Conservation (phyloP, 164 flowering plant genomes). For the Stephania japonica region DNA sequence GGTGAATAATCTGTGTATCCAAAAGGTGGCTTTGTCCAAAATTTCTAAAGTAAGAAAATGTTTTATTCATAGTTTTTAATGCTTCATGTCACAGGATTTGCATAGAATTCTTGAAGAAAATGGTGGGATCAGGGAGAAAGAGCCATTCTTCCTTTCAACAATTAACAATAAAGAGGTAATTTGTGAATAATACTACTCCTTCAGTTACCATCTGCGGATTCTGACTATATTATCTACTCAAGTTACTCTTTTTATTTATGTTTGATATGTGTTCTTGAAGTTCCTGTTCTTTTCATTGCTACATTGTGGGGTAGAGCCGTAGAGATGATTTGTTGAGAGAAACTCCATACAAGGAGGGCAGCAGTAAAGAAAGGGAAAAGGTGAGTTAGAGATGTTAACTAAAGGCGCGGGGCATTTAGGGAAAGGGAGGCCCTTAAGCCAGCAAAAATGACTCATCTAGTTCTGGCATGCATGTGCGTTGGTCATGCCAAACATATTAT, state of each 20-base stretch:
- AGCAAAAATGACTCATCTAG: too few species aligned
- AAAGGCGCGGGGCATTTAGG: too few species aligned
- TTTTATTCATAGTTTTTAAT: slow-evolving; percentile 1
- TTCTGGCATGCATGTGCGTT: too few species aligned
- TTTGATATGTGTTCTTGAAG: neutral
- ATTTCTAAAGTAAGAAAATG: neutral
- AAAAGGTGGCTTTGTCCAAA: neutral
- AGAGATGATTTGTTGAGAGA: neutral
- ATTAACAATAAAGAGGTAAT: slow-evolving; percentile 41
- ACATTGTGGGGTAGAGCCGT: neutral
- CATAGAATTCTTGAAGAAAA: slow-evolving; percentile 48
- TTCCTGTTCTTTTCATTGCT: neutral
- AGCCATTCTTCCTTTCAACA: slow-evolving; percentile 68
- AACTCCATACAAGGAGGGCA: neutral
- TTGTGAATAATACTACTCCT: neutral
- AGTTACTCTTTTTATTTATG: neutral
- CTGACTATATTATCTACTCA: neutral
- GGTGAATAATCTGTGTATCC: too few species aligned
- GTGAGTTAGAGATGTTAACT: too few species aligned
- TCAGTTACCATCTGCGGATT: neutral
- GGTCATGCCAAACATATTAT: too few species aligned
- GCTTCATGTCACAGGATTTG: slow-evolving; percentile 47
- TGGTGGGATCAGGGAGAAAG: slow-evolving; percentile 60
- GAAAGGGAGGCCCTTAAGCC: too few species aligned
- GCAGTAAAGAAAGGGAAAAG: neutral